A percentile compares a stretch with the other conserved stretches of the same genome.
Evolutionary conservation across 148 eudicot genomes (phyloP).

Genomic region (Spergularia marina): DNA sequence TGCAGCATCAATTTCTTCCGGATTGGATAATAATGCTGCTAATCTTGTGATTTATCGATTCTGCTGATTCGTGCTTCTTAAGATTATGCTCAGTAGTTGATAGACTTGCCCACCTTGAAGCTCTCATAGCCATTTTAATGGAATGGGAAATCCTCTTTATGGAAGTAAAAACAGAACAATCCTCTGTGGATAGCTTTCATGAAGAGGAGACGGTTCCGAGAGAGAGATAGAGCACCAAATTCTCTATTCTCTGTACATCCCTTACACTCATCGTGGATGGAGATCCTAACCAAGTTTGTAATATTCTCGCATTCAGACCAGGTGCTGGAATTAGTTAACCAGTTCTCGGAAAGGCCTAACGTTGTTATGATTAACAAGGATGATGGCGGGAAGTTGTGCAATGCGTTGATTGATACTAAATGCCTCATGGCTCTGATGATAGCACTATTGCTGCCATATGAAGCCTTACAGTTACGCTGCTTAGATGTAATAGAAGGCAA

Average conservation of each 20-base stretch:
- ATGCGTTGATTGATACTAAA: conserved; percentile 40
- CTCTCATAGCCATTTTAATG: conserved; percentile 57
- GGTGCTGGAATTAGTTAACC: conserved; percentile 54
- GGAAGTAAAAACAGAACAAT: conserved; percentile 33
- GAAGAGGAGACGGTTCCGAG: conserved; percentile 59
- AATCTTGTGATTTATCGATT: conserved; percentile 63
- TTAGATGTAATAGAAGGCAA: conserved; percentile 69
- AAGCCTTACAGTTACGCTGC: conserved; percentile 52
- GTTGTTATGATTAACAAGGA: conserved; percentile 53
- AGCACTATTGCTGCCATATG: conserved; percentile 58
- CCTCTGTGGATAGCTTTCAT: conserved; percentile 69
- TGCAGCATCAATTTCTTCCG: conserved; percentile 56
- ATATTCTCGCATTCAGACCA: conserved; percentile 33
- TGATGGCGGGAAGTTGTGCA: conserved; percentile 43
- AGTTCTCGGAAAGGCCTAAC: conserved; percentile 34
- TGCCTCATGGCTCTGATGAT: conserved; percentile 67
- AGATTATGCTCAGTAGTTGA: conserved; percentile 54
- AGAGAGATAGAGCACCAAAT: conserved; percentile 40
- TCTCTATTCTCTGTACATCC: conserved; percentile 53
- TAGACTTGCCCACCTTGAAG: conserved; percentile 48
- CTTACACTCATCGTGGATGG: conserved; percentile 83
- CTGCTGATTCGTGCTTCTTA: conserved; percentile 76
- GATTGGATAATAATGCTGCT: conserved; percentile 53
- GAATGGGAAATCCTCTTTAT: conserved; percentile 79
- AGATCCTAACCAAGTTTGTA: conserved; percentile 49